These are phyloP conservation scores for Amaranthus palmeri DNA, from an alignment of 148 eudicot genomes.

Conservation along the genomic window DNA sequence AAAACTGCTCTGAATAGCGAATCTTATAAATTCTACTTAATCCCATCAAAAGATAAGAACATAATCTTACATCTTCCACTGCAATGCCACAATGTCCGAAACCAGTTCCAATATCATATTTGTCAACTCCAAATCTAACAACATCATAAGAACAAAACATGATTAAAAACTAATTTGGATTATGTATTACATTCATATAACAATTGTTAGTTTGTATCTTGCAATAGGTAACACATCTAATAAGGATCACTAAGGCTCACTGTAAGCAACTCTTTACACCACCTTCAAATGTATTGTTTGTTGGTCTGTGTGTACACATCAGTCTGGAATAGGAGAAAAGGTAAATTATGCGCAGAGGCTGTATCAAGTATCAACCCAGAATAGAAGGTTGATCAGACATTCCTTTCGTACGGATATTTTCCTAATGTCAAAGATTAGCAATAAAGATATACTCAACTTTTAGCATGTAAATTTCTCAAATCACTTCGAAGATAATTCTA, in stretches of 20 bases:
- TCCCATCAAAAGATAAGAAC: background rate
- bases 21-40: background rate
- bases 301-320: too few relatives aligned
- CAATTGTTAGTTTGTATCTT: background rate
- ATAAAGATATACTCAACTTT: too few relatives aligned
- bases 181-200: background rate
- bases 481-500: too few relatives aligned
- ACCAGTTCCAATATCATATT: slow-evolving; percentile 46
- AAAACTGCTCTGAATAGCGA: background rate
- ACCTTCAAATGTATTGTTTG: too few relatives aligned
- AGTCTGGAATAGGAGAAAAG: too few relatives aligned
- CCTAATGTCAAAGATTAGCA: too few relatives aligned
- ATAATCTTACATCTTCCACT: slow-evolving; percentile 45
- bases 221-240: background rate
- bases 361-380: too few relatives aligned
- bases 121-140: slow-evolving; percentile 43
- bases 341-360: too few relatives aligned
- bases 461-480: too few relatives aligned
- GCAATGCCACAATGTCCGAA: slow-evolving; percentile 56
- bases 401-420: too few relatives aligned
- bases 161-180: background rate
- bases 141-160: background rate
- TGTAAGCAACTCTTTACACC: slow-evolving; percentile 40
- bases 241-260: slow-evolving; percentile 20
- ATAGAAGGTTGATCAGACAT: too few relatives aligned